Base-by-base conservation (phyloP, 2,329 filamentous ascomycete genomes). In the Calonectria pseudoreteaudii region DNA sequence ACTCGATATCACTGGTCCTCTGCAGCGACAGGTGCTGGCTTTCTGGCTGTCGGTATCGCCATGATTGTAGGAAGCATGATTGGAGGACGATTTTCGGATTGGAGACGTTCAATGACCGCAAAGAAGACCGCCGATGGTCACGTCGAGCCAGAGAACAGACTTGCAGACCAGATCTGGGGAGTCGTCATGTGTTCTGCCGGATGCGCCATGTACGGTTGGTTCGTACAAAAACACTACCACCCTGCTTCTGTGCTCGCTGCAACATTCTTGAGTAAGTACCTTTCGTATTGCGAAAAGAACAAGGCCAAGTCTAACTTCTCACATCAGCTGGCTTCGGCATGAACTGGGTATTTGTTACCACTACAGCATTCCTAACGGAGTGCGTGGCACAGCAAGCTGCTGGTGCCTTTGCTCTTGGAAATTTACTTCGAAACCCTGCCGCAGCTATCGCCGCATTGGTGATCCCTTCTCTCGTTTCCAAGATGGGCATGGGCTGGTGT, bases 131-230 rank as follows among this genome's bases (percentile, higher is more conserved):
- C 56, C 2, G 34, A 76, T 47, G 71, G 66, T 8, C 36, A 73
- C 20, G 79, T 84, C 23, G 78, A 82, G 23, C 85, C 86, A 10
- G 86, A 87, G 70, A 82, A 79, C 47, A 82, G 86, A 44, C 80
- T 87, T 34, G 78, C 80, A 3, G 83, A 85, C 28, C 86, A 87
- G 60, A 83, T 86, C 34, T 82, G 81, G 71, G 86, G 85, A 1
- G 84, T 85, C 8, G n/a, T 86, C 9, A 70, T 86, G 20, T 84
- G 82, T 14, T 82, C 83, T 1, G 82, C 78, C 0, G 86, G 85
- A 0, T 83, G 84, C 18, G 70, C 82, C 44, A 84, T 86, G 83
- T 87, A 83, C 73, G 86, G 86, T 26, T 87, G 85, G 85, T 85
- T 84, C 52, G 80, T 83, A 10, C 71, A 80, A 58, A n/a, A 36